Percentiles rank a stretch among this genome's conserved stretches.
Conservation (phyloP, 2,329 filamentous ascomycete species). For the Neofusicoccum kwambonambiense region DNA sequence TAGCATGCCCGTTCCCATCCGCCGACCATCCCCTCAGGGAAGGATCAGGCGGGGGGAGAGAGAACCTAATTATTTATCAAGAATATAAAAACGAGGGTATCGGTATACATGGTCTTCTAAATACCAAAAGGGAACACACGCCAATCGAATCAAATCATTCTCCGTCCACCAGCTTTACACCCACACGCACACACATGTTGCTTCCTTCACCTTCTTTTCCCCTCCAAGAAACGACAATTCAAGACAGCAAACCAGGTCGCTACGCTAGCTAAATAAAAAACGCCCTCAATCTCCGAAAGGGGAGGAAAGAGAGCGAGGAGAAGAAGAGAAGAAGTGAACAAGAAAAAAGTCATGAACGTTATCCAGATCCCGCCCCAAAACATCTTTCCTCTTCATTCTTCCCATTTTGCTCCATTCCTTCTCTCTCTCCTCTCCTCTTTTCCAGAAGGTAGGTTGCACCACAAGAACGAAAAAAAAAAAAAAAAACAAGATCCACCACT, state of each 20-base stretch:
- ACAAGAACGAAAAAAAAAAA: not conserved
- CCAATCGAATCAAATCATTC: not conserved
- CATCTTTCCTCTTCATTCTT: not conserved
- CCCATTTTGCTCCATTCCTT: not conserved
- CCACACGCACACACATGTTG: not conserved
- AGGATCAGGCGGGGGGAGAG: not conserved
- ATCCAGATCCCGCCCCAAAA: not conserved
- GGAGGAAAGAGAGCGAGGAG: not conserved
- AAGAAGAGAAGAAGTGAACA: not conserved
- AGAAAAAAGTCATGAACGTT: not conserved
- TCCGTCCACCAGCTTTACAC: not conserved
- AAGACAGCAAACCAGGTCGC: not conserved
- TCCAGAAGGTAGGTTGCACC: not conserved
- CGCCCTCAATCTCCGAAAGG: not conserved
- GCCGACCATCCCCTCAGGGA: too few relatives aligned
- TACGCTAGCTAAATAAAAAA: not conserved
- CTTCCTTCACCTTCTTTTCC: not conserved
- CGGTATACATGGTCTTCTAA: slow-evolving; percentile 2
- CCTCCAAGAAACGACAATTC: not conserved
- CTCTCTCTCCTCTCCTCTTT: not conserved
- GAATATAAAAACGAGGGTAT: slow-evolving; percentile 6
- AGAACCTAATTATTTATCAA: not conserved
- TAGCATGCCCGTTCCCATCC: too few relatives aligned
- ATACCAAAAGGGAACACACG: not conserved
- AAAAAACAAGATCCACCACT: not conserved